Evolutionary conservation across 257 asterid species (phyloP), one percentile per base, ranked within the genome.

Genomic region (Fraxinus excelsior): DNA sequence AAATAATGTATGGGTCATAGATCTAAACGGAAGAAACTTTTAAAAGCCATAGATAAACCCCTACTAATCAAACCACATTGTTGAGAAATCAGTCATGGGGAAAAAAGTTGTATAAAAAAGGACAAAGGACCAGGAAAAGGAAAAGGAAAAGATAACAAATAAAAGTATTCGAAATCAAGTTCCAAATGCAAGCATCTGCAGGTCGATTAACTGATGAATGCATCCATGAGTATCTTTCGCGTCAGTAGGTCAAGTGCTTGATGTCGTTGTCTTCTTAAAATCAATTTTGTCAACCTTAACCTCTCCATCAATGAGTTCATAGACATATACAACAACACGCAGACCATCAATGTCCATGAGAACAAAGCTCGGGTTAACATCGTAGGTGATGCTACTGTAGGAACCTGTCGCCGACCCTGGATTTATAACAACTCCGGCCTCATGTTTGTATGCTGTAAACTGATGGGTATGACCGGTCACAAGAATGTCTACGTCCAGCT

Each of bases 361-460:
- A 78, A 94, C 97, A 64, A 94, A 95, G 90, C 98, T 95, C 0
- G 99, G 99, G 83, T 93, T 95, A 78, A 90, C 98, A 76, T 95
- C 99, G 67, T 91, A 95, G 42, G 98, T 95, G 89, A 91, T 90
- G 90, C 97, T 91, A 84, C 99, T 95, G 80, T 91, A 89, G 77
- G 99, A 97, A 58, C 99, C 99, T 10, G 98, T 95, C 12, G 98
- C 98, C 60, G 99, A 95, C 35, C 99, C 99, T 0, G 99, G 99
- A 80, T 95, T 95, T 49, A 95, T 95, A 44, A 95, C 99, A 19
- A 94, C 99, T 12, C 99, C 99, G 10, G 95, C 99, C 87, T 94
- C 99, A 7, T 94, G 99, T 75, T 94, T 94, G 88, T 94, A 94
- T 31, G 99, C 97, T 23, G 97, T 94, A 80, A 92, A 94, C 86